Percentiles rank a stretch among this genome's conserved stretches.
phyloP scores from a whole-genome alignment of 1,284 basidiomycete genomes.

The Tetrapyrgos nigripes region DNA sequence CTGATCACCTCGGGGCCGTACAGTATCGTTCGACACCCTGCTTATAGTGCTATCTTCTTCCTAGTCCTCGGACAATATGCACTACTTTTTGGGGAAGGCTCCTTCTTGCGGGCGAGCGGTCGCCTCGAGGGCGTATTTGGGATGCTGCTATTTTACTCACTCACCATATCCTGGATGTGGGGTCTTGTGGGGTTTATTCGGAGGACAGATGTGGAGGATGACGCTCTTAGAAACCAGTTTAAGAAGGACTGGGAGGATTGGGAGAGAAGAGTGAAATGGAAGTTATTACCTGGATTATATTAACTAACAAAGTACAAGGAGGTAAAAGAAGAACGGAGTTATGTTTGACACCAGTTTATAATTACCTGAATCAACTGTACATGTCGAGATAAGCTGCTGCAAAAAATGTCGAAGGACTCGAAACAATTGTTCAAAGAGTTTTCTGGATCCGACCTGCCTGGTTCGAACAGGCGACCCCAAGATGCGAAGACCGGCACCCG shows the following conservation, averaged over 20 bases:
- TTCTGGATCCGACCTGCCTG: conserved; percentile 14
- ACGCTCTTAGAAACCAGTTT: conserved; percentile 39
- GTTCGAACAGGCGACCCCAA: conserved; percentile 15
- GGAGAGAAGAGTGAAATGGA: conserved; percentile 42
- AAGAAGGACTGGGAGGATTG: conserved; percentile 44
- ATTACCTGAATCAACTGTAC: too few relatives aligned
- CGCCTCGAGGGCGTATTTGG: neutral
- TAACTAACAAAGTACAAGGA: too few relatives aligned
- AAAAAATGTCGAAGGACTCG: neutral
- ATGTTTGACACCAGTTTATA: too few relatives aligned
- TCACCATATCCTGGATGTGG: conserved; percentile 20
- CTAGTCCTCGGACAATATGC: neutral
- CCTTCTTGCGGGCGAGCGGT: conserved; percentile 3
- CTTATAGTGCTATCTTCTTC: conserved; percentile 24
- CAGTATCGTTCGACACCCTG: conserved; percentile 35
- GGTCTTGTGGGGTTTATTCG: conserved; percentile 38
- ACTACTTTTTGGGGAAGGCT: neutral
- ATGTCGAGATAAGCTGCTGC: too few relatives aligned
- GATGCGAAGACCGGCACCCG: too few relatives aligned
- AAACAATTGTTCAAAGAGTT: too few relatives aligned
- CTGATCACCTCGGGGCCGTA: conserved; percentile 34
- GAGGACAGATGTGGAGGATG: conserved; percentile 46
- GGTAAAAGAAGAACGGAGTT: too few relatives aligned
- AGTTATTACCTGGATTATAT: conserved; percentile 43
- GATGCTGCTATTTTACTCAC: neutral